These are phyloP conservation scores for Urostyla sp. DNA, from an alignment of 73 alveolate species.

Conservation along the genomic window DNA sequence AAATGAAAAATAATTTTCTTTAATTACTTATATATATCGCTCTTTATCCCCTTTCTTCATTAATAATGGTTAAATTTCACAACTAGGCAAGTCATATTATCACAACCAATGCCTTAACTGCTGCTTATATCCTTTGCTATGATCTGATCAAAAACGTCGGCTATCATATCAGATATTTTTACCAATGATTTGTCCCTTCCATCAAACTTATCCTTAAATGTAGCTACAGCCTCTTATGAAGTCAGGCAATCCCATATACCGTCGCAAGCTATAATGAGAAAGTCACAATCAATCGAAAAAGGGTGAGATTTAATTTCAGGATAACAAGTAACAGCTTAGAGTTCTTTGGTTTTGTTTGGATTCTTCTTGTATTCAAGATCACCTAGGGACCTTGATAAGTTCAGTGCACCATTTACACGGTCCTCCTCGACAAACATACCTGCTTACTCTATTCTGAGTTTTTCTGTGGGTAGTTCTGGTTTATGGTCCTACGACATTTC, in stretches of 20 bases:
- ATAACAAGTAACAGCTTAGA: constrained; percentile 58
- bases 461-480: constrained; percentile 84
- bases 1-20: not conserved
- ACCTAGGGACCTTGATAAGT: constrained; percentile 82
- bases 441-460: constrained; percentile 83
- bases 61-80: constrained; percentile 65
- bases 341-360: constrained; percentile 46
- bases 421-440: constrained; percentile 81
- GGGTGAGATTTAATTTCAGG: constrained; percentile 63
- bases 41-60: not conserved
- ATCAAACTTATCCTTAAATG: constrained; percentile 27
- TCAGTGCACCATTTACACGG: constrained; percentile 82
- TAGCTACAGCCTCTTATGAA: constrained; percentile 61
- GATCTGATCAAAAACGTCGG: constrained; percentile 42
- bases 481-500: constrained; percentile 86
- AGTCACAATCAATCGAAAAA: constrained; percentile 46
- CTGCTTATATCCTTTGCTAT: constrained; percentile 61
- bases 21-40: not conserved
- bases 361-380: constrained; percentile 80
- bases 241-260: constrained; percentile 79
- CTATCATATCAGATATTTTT: constrained; percentile 41
- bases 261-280: constrained; percentile 72
- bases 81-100: constrained; percentile 83
- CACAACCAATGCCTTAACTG: constrained; percentile 81
- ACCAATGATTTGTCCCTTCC: not conserved